Base-by-base conservation (phyloP, 805 yeast genomes). In the Yamadazyma laniorum region DNA sequence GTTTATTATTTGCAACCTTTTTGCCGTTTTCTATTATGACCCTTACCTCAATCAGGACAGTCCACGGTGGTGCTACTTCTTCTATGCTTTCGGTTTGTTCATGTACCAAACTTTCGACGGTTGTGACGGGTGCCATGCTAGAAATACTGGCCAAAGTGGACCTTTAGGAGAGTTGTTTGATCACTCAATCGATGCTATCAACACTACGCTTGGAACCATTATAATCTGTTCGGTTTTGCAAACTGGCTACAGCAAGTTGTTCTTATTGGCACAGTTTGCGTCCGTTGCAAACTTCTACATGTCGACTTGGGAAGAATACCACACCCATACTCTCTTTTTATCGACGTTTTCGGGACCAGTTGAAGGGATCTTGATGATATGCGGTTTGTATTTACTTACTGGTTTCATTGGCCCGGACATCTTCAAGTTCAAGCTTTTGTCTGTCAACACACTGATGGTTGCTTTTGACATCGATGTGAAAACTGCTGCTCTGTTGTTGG, bases 91-190 rank as follows among this genome's bases (percentile, higher is more conserved):
- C 45, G 91, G 95, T 5, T 64, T 90, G 48, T 89, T 90, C 56
- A 67, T 89, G 74, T 90, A 90, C 60, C 98, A 90, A 59, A 90
- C 97, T 0, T 88, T 90, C 59, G 98, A 90, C 60, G 96, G 96
- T 0, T 85, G 96, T 61, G 98, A 90, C 61, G 98, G 98, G 4
- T 76, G 85, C 47, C 98, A 90, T 59, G 97, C 97, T 17, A 79
- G 98, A 56, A 78, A 91, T 54, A 90, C 96, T 1, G 95, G 95
- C n/a, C 95, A 88, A 61, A 77, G 87, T 45, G 93, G 96, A 3
- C 97, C 98, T 1, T 66, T 90, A 52, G 98, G 98, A 23, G 98
- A 90, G 58, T 70, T 90, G 40, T 91, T 91, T 56, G 98, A 90
- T 55, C 98, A 90, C 55, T 89, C 96, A 41, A 70, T 76, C 34